Conservation (phyloP, 2,329 filamentous ascomycete genomes). For the Onygenales sp. region DNA sequence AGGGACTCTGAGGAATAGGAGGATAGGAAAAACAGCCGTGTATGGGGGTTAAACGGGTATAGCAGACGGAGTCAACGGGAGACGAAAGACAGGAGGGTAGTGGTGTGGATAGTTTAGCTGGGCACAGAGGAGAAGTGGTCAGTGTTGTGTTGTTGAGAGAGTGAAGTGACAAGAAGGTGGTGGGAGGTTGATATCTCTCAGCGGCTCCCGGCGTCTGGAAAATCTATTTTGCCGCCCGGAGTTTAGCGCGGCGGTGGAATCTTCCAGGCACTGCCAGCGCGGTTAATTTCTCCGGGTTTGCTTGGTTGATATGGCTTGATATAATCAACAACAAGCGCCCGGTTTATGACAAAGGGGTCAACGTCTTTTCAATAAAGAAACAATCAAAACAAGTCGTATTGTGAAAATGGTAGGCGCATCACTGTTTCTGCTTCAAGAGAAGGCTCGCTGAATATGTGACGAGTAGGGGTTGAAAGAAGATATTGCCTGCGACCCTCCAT, state of each 20-base stretch:
- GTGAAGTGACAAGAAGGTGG: background rate
- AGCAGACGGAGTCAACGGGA: too few species aligned
- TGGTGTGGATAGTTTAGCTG: too few species aligned
- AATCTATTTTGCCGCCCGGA: slow-evolving; percentile 3
- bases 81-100: too few species aligned
- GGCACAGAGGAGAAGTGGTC: too few species aligned
- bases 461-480: slow-evolving; percentile 50
- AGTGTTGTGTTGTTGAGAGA: background rate
- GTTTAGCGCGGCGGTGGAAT: background rate
- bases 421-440: background rate
- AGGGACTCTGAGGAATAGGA: too few species aligned
- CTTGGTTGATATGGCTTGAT: too few species aligned
- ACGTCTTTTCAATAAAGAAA: too few species aligned
- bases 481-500: slow-evolving; percentile 65
- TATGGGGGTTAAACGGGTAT: too few species aligned
- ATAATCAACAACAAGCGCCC: too few species aligned
- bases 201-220: background rate
- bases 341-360: background rate
- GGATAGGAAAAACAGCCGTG: too few species aligned
- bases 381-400: background rate
- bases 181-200: background rate
- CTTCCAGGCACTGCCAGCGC: too few species aligned
- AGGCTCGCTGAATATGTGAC: background rate
- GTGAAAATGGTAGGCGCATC: slow-evolving; percentile 1
- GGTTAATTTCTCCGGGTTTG: too few species aligned